Evolutionary conservation across 1,139 yeast species (phyloP).

Genomic region (Magnusiomyces sp.): DNA sequence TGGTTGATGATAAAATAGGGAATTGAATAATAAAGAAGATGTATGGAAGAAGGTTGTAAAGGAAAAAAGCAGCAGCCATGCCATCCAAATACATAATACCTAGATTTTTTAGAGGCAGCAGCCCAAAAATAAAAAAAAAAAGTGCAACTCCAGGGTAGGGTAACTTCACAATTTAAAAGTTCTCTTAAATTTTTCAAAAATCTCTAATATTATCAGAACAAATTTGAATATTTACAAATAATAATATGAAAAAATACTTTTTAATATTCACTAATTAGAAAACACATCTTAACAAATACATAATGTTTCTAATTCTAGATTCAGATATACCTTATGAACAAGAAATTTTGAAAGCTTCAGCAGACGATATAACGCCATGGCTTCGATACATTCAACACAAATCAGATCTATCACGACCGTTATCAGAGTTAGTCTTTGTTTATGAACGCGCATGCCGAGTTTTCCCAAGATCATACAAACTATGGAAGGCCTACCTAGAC

Average conservation of each 20-base stretch:
- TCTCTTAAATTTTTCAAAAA: too few species aligned
- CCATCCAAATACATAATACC: too few species aligned
- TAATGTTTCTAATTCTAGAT: constrained; percentile 14
- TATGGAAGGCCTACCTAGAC: constrained; percentile 51
- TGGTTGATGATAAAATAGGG: background rate
- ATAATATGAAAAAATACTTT: too few species aligned
- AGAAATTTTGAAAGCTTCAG: constrained; percentile 39
- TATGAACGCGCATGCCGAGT: constrained; percentile 45
- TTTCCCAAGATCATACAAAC: constrained; percentile 43
- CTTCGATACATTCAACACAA: constrained; percentile 41
- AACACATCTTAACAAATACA: too few species aligned
- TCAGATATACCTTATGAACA: constrained; percentile 42
- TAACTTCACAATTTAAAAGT: too few species aligned
- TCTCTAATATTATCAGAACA: too few species aligned
- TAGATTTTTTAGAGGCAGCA: too few species aligned
- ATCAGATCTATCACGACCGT: constrained; percentile 25
- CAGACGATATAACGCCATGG: constrained; percentile 45
- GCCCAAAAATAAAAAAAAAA: too few species aligned
- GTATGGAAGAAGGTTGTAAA: background rate
- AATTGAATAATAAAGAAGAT: background rate
- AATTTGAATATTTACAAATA: too few species aligned
- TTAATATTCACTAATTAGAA: too few species aligned
- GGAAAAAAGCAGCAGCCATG: background rate
- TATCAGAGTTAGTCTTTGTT: constrained; percentile 37
- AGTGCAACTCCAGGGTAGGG: too few species aligned